Evolutionary conservation across 768 basidiomycete genomes (phyloP).

Genomic region (Infundibulicybe gibba): DNA sequence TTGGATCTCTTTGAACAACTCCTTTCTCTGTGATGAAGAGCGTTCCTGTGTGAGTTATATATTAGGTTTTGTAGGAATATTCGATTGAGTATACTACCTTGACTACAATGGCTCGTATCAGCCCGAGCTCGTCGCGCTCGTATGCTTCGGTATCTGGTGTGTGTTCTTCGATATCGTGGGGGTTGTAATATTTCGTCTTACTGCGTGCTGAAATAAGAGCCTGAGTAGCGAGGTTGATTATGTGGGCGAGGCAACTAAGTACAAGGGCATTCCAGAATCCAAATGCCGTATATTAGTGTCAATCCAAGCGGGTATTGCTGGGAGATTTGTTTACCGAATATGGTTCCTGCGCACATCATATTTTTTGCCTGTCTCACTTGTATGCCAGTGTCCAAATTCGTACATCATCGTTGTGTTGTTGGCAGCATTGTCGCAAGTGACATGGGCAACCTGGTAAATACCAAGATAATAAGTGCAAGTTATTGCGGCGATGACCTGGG

Average conservation of each 20-base stretch:
- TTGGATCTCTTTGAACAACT: slow-evolving; percentile 16
- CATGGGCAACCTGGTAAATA: slow-evolving; percentile 24
- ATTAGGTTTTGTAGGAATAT: too few relatives aligned
- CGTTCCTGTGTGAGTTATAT: slow-evolving; percentile 13
- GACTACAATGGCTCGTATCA: background rate
- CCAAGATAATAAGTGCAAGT: background rate
- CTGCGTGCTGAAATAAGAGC: slow-evolving; percentile 21
- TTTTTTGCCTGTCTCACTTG: too few relatives aligned
- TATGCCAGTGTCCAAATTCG: slow-evolving; percentile 12
- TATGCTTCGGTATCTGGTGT: slow-evolving; percentile 2
- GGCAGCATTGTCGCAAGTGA: slow-evolving; percentile 32
- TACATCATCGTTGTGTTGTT: slow-evolving; percentile 33
- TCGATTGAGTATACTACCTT: too few relatives aligned
- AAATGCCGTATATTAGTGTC: too few relatives aligned
- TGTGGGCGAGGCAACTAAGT: slow-evolving; percentile 22
- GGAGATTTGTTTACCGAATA: too few relatives aligned
- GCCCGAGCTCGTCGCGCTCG: slow-evolving; percentile 17
- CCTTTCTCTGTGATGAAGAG: slow-evolving; percentile 19
- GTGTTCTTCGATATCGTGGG: slow-evolving; percentile 14
- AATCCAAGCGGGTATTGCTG: too few relatives aligned
- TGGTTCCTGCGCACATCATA: too few relatives aligned
- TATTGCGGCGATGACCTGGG: too few relatives aligned
- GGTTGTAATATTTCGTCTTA: slow-evolving; percentile 18
- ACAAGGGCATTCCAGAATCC: too few relatives aligned
- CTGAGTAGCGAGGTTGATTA: slow-evolving; percentile 30